Conservation (phyloP, 768 basidiomycete species). For the Mycena galericulata region DNA sequence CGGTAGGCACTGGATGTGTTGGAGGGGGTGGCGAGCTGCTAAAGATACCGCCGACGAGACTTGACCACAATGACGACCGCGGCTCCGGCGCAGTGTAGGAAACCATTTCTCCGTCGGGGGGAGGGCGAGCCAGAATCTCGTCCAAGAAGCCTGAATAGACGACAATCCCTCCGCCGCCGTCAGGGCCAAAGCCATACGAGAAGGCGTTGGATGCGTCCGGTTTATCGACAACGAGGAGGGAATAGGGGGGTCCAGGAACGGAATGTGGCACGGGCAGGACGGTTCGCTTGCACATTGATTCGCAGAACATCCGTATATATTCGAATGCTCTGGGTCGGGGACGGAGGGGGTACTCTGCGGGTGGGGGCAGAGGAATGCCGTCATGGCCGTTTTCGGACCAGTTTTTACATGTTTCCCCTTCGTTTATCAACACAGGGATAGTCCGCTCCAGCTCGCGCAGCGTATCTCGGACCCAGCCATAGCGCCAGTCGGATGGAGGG, state of each 20-base stretch:
- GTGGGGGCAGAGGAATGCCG: conserved; percentile 78
- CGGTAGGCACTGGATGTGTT: conserved; percentile 69
- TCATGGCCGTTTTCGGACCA: conserved; percentile 67
- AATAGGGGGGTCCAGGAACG: conserved; percentile 88
- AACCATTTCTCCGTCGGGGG: conserved; percentile 40
- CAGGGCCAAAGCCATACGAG: conserved; percentile 93
- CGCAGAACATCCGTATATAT: conserved; percentile 69
- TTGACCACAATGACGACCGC: conserved; percentile 57
- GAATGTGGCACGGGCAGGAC: conserved; percentile 61
- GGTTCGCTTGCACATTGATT: conserved; percentile 59
- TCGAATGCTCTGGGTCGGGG: conserved; percentile 86
- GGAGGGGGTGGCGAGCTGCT: conserved; percentile 43
- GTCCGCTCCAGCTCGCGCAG: conserved; percentile 81
- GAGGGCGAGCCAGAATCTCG: conserved; percentile 73
- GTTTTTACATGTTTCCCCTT: conserved; percentile 63
- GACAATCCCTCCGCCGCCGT: conserved; percentile 93
- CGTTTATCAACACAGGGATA: conserved; percentile 75
- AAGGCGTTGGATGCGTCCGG: conserved; percentile 91
- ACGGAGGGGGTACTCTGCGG: conserved; percentile 83
- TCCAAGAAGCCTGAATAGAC: conserved; percentile 95
- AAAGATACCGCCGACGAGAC: conserved; percentile 61
- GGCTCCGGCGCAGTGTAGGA: conserved; percentile 35
- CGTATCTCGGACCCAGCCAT: conserved; percentile 86
- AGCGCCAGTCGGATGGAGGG: conserved; percentile 88
- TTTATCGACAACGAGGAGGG: conserved; percentile 88